Evolutionary conservation across 345 rosid genomes (phyloP), one percentile per base, ranked within the genome.

Genomic region (Murraya koenigii): DNA sequence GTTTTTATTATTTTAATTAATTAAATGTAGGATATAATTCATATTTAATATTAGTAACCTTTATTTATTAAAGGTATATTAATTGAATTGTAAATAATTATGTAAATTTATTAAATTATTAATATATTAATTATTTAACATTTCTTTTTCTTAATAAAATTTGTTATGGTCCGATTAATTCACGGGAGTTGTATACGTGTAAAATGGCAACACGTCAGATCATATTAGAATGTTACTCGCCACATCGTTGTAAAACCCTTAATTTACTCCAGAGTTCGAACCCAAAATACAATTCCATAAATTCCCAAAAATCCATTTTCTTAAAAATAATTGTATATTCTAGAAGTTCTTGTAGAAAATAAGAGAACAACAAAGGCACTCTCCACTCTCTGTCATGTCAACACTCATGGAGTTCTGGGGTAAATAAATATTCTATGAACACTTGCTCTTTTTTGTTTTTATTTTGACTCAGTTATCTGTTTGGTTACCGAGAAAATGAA

Each of bases 351-450:
- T 7, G 28, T 10, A 66, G 71, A 39, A 23, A 38, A 44, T 44
- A 20, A 66, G 1, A 36, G 22, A 32, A 22, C 9, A 60, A n/a
- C n/a, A n/a, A n/a, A 58, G 32, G 13, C 75, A 32, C 49, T n/a
- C 32, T 32, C 44, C 22, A n/a, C 9, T 9, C 67, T 25, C 55
- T 39, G 33, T 55, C 66, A 26, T 33, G 68, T 59, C 66, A 71
- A 9, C 75, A 66, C 3, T 70, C 38, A 89, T 89, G 93, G 89
- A 89, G 84, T 89, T 89, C 77, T 88, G 91, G 93, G 90, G 93
- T 89, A 85, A 80, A 13, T 5, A 61, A 59, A 36, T 32, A 14
- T 47, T 54, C 73, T 58, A 8, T 35, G 72, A 3, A 56, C 67
- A 47, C 61, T 72, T 11, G 23, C 8, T 69, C 15, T 14, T 41